phyloP scores from a whole-genome alignment of 495 filamentous ascomycete species.

The Aspergillus nidulans region DNA sequence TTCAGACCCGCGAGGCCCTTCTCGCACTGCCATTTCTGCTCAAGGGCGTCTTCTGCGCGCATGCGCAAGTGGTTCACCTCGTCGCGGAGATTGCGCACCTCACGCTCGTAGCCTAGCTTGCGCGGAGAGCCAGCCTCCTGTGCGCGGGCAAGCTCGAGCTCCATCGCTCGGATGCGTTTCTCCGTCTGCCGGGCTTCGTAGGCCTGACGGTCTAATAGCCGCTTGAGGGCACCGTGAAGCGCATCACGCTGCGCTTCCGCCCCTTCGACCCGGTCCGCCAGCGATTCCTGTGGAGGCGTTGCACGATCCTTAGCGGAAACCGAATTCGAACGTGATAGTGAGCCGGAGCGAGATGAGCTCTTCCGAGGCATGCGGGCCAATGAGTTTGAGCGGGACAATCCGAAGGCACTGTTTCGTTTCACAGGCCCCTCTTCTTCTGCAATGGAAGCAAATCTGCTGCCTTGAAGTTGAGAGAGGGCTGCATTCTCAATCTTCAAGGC shows the following conservation, averaged over 20 bases:
- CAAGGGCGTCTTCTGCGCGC: slow-evolving; percentile 91
- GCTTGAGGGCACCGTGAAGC: slow-evolving; percentile 77
- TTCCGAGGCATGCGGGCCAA: slow-evolving; percentile 44
- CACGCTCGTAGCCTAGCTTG: slow-evolving; percentile 73
- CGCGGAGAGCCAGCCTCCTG: slow-evolving; percentile 61
- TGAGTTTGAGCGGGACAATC: slow-evolving; percentile 60
- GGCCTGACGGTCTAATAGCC: slow-evolving; percentile 81
- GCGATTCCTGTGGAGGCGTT: slow-evolving; percentile 51
- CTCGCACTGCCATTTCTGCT: slow-evolving; percentile 94
- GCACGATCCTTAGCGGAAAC: slow-evolving; percentile 59
- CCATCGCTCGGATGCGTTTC: slow-evolving; percentile 69
- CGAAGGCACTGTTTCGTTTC: slow-evolving; percentile 31
- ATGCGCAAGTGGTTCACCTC: slow-evolving; percentile 82
- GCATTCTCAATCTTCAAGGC: slow-evolving; percentile 53
- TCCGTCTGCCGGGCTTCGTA: slow-evolving; percentile 74
- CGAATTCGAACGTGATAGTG: slow-evolving; percentile 54
- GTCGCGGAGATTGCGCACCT: slow-evolving; percentile 70
- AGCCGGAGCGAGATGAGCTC: slow-evolving; percentile 38
- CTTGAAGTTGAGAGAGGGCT: slow-evolving; percentile 46
- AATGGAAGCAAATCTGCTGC: slow-evolving; percentile 56
- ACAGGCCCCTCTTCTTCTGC: slow-evolving; percentile 52
- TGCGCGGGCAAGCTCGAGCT: slow-evolving; percentile 73
- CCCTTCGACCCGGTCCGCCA: slow-evolving; percentile 82
- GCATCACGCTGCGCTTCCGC: slow-evolving; percentile 92
- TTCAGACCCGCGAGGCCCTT: slow-evolving; percentile 88